Base-by-base conservation (phyloP, 345 rosid genomes). In the Triadica sebifera region DNA sequence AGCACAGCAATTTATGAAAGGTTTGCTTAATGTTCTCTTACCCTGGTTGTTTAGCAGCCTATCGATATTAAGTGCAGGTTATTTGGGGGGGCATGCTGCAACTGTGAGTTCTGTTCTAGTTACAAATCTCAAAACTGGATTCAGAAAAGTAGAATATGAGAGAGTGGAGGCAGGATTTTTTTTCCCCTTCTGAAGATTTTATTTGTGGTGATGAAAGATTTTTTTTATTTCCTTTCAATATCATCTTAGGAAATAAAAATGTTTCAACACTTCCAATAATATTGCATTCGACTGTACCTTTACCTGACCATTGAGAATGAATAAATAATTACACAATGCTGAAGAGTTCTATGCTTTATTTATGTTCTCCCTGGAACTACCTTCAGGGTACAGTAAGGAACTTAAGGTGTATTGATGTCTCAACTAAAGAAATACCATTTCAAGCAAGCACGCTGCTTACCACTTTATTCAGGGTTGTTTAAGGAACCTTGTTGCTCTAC, bases 41-140 rank as follows among this genome's bases (percentile, higher is more conserved):
- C 45, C 59, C 70, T 55, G 43, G 37, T 34, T 22, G 51, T 34
- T 66, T 24, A 15, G 34, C 61, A 12, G 58, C 71, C 67, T 60
- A 62, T 38, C 8, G 46, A 58, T 20, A 59, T 25, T 59, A 66
- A 77, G 24, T 67, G 79, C 85, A 94, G 97, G 86, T 80, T 94
- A 94, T 79, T 91, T 91, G 37, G 86, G 87, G 6, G 82, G 91
- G 25, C 91, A 83, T 34, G 86, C 90, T 73, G 91, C 97, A 79
- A 92, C 95, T 43, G 88, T 94, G 69, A 85, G 97, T 69, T 91
- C 95, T 78, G 95, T 94, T 80, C 83, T 88, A 61, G 92, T 91
- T 25, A 89, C 91, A 38, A 92, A 94, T 75, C 85, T 91, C 47
- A 89, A 87, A 77, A 89, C 90, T 11, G 90, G 97, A 69, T 69